Conservation (phyloP, 2,329 filamentous ascomycete species). For the Byssoonygena ceratinophila region DNA sequence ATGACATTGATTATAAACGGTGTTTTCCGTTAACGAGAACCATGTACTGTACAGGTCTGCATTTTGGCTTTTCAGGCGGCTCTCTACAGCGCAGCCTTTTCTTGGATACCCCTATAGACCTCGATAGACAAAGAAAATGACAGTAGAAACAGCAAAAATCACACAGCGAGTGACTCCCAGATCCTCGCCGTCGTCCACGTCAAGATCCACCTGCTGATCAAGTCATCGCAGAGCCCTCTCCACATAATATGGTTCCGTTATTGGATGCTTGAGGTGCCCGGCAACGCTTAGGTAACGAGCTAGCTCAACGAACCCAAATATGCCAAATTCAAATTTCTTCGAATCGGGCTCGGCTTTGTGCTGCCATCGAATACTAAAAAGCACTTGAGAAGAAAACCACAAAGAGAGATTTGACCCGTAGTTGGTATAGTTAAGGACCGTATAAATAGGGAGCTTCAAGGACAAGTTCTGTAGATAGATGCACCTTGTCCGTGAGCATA, state of each 20-base stretch:
- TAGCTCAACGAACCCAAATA: slow-evolving; percentile 8
- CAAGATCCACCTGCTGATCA: slow-evolving; percentile 1
- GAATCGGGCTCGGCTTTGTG: slow-evolving; percentile 10
- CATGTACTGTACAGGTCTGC: too few relatives aligned
- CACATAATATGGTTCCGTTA: background rate
- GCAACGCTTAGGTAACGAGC: slow-evolving; percentile 5
- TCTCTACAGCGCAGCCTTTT: background rate
- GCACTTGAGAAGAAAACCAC: background rate
- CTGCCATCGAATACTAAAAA: background rate
- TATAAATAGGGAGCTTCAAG: background rate
- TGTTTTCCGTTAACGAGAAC: too few relatives aligned
- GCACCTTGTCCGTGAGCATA: too few relatives aligned
- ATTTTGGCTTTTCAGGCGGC: background rate
- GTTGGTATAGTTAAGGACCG: too few relatives aligned
- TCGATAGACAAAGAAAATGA: background rate
- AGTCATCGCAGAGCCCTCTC: background rate
- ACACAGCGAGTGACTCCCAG: too few relatives aligned
- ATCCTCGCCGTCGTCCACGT: background rate
- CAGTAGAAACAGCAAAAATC: background rate
- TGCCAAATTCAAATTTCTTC: slow-evolving; percentile 1
- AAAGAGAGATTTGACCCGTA: background rate
- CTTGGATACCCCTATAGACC: background rate
- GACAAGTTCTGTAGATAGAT: background rate
- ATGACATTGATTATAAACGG: too few relatives aligned
- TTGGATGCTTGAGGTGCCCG: slow-evolving; percentile 1